These are phyloP conservation scores for Fraxinus greggii DNA, from an alignment of 305 asterid genomes.

Conservation along the genomic window DNA sequence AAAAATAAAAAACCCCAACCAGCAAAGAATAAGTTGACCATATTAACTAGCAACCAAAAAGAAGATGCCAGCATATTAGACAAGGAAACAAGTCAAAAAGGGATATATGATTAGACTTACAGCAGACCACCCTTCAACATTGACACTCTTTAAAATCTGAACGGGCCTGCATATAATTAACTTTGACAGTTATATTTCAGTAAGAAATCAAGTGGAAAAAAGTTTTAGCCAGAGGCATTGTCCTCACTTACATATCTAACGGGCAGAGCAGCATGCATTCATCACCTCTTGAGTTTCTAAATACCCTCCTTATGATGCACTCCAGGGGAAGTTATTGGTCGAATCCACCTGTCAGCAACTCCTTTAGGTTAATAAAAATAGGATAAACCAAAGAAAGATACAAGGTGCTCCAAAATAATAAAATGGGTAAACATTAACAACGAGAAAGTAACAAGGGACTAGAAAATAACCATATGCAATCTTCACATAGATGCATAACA, in stretches of 20 bases:
- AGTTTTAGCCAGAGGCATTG: constrained; percentile 15
- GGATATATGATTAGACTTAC: constrained; percentile 46
- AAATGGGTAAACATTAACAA: neutral
- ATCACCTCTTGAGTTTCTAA: constrained; percentile 66
- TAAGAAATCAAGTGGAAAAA: neutral
- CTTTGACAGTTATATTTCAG: constrained; percentile 9
- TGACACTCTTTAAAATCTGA: constrained; percentile 86
- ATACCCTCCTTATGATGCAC: constrained; percentile 82
- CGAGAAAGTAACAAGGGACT: neutral
- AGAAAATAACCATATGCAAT: neutral
- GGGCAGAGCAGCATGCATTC: constrained; percentile 94
- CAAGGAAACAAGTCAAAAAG: neutral
- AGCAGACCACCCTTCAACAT: constrained; percentile 96
- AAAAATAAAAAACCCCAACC: neutral
- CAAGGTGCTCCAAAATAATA: neutral
- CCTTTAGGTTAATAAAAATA: constrained; percentile 20
- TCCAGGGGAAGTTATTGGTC: constrained; percentile 72
- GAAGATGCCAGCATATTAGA: neutral
- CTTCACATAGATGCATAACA: neutral
- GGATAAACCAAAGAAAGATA: neutral
- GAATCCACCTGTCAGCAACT: constrained; percentile 67
- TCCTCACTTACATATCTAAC: constrained; percentile 61
- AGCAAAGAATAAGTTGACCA: neutral
- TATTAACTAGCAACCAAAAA: neutral
- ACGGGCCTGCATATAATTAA: constrained; percentile 65